Evolutionary conservation across 805 yeast species (phyloP).

Genomic region (Ogataea thermomethanolica): DNA sequence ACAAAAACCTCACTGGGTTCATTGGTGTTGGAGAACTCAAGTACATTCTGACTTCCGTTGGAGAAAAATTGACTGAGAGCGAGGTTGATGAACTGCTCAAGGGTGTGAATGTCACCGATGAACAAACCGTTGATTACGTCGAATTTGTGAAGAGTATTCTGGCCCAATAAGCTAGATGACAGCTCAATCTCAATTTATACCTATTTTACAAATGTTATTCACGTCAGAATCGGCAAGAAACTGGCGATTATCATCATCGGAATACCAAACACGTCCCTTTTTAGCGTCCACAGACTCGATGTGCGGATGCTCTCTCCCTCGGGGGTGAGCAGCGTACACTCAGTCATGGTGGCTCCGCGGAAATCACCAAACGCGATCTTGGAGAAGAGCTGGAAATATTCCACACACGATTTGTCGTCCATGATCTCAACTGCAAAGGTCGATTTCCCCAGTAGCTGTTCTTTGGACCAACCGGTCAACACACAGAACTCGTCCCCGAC

Average conservation of each 20-base stretch:
- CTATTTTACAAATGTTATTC: slow-evolving; percentile 6
- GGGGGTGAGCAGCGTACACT: slow-evolving; percentile 70
- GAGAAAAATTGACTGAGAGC: slow-evolving; percentile 84
- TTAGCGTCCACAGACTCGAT: slow-evolving; percentile 86
- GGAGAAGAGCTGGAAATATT: slow-evolving; percentile 81
- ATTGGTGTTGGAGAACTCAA: slow-evolving; percentile 96
- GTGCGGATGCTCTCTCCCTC: slow-evolving; percentile 59
- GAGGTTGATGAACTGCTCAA: slow-evolving; percentile 96
- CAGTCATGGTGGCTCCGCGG: slow-evolving; percentile 82
- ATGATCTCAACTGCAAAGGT: slow-evolving; percentile 78
- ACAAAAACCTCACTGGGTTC: slow-evolving; percentile 91
- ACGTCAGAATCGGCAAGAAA: slow-evolving; percentile 70
- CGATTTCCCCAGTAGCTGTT: slow-evolving; percentile 59
- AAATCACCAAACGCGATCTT: slow-evolving; percentile 89
- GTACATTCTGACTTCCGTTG: slow-evolving; percentile 91
- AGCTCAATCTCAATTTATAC: background rate
- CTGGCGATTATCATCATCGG: slow-evolving; percentile 97
- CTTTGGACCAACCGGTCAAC: slow-evolving; percentile 84
- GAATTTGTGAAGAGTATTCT: slow-evolving; percentile 91
- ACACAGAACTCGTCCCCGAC: slow-evolving; percentile 93
- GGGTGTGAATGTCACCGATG: slow-evolving; percentile 90
- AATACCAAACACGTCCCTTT: slow-evolving; percentile 91
- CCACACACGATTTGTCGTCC: slow-evolving; percentile 83
- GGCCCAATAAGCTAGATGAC: slow-evolving; percentile 58
- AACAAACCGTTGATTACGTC: slow-evolving; percentile 91